Base-by-base conservation (phyloP, 768 basidiomycete genomes). In the Leucocoprinus birnbaumii region DNA sequence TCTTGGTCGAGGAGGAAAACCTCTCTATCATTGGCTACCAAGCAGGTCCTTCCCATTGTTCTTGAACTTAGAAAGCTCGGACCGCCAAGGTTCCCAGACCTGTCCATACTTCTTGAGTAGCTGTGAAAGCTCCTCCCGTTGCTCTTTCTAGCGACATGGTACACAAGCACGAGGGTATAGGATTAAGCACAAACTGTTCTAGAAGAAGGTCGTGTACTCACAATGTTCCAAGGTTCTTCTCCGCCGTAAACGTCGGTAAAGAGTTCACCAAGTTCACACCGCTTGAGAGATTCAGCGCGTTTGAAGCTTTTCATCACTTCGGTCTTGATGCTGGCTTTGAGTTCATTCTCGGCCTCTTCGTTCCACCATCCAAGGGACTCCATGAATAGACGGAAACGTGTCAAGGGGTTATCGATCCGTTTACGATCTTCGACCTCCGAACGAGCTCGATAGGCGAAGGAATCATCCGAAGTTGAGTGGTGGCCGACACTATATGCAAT, bases 381-480 rank as follows among this genome's bases (percentile, higher is more conserved):
- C 73, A 97, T 79, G 72, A 84, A 97, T 18, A 87, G 67, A n/a
- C 91, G 80, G 71, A 95, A 91, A 26, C 94, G 86, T 22, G 79
- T 78, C 55, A 94, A 83, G 1, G 94, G 94, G 65, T 95, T 94
- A 58, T 96, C 91, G 53, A 97, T 84, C 27, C 90, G 86, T 72
- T 92, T 94, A 64, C 89, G 83, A 61, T 94, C 88, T 69, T 96
- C 91, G 26, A 97, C 95, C 64, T 96, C 95, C 53, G 91, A 82
- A 18, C 90, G 82, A 1, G 90, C 80, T 38, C 94, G 85, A 68
- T 98, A 98, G 19, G 94, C 94, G 63, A 91, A 95, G 3, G 93
- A 95, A 68, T 98, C 94, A 63, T 98, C 95, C 9, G 94, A 96
- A 0, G 91, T 95, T 16, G 91, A 93, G 66, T 95, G 93, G 65